Evolutionary conservation across 2,329 filamentous ascomycete species (phyloP).

Genomic region (Apiospora aurea): DNA sequence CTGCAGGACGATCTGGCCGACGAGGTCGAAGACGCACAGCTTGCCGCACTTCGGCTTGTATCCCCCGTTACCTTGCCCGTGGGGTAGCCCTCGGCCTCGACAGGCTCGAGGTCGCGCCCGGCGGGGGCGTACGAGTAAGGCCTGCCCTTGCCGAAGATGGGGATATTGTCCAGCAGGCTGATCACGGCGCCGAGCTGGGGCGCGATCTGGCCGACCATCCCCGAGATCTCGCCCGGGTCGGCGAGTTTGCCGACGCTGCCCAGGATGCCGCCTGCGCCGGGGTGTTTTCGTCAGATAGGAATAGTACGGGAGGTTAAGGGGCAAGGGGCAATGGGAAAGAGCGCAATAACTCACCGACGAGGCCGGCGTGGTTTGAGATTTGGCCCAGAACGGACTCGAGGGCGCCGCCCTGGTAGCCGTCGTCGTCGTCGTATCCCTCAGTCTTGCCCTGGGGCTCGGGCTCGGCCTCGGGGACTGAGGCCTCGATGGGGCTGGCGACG

Average conservation of each 20-base stretch:
- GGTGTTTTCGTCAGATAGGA: too few relatives aligned
- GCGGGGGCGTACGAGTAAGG: background rate
- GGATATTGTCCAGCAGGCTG: background rate
- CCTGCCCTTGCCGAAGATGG: background rate
- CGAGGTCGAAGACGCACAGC: constrained; percentile 1
- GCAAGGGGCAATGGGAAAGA: too few relatives aligned
- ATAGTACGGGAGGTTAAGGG: too few relatives aligned
- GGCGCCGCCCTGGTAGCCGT: background rate
- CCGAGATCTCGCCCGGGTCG: background rate
- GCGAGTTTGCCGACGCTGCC: background rate
- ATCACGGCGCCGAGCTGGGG: background rate
- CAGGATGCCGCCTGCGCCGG: background rate
- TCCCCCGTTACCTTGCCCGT: too few relatives aligned
- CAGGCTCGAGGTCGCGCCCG: background rate
- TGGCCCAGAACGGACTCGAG: background rate
- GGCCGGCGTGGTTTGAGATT: background rate
- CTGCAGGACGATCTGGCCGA: background rate
- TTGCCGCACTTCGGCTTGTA: background rate
- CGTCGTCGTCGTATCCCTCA: background rate
- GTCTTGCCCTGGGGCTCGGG: background rate
- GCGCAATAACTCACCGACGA: background rate
- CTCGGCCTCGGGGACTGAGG: background rate
- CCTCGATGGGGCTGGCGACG: background rate
- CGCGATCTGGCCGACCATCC: background rate
- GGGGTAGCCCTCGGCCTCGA: background rate